Percentiles rank a stretch among this genome's conserved stretches.
These are phyloP conservation scores for Talaromyces sp. DNA, from an alignment of 2,329 filamentous ascomycete genomes.

Conservation along the genomic window DNA sequence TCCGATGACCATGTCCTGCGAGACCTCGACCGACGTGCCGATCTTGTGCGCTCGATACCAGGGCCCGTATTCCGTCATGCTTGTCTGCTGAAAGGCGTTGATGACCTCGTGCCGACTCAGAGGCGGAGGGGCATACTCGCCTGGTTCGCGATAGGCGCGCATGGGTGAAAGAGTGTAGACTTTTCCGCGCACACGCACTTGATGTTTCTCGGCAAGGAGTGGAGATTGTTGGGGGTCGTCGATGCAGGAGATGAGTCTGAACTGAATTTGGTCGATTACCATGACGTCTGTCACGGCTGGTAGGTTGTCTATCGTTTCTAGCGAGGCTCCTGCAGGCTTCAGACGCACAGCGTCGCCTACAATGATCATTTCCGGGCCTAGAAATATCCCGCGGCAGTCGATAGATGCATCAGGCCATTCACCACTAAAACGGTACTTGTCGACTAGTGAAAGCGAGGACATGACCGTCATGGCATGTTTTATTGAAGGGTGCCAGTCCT, in stretches of 20 bases:
- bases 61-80: conserved; percentile 43
- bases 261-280: conserved; percentile 49
- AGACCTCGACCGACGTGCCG: conserved; percentile 39
- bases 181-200: conserved; percentile 47
- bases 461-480: conserved; percentile 50
- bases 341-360: conserved; percentile 54
- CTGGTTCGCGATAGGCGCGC: conserved; percentile 20
- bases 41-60: conserved; percentile 51
- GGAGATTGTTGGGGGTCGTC: conserved; percentile 41
- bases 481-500: conserved; percentile 51
- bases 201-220: conserved; percentile 42
- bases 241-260: conserved; percentile 48
- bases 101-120: conserved; percentile 30
- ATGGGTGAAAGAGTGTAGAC: conserved; percentile 39
- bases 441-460: conserved; percentile 50
- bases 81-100: conserved; percentile 32
- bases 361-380: conserved; percentile 54
- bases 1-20: conserved; percentile 50
- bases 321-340: conserved; percentile 26
- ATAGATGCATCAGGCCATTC: conserved; percentile 52
- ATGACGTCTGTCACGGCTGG: conserved; percentile 47
- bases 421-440: conserved; percentile 51
- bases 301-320: conserved; percentile 11
- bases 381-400: conserved; percentile 50
- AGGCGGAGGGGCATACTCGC: conserved; percentile 17